These are phyloP conservation scores for Canariomyces notabilis DNA, from an alignment of 2,329 filamentous ascomycete genomes.

Conservation along the genomic window DNA sequence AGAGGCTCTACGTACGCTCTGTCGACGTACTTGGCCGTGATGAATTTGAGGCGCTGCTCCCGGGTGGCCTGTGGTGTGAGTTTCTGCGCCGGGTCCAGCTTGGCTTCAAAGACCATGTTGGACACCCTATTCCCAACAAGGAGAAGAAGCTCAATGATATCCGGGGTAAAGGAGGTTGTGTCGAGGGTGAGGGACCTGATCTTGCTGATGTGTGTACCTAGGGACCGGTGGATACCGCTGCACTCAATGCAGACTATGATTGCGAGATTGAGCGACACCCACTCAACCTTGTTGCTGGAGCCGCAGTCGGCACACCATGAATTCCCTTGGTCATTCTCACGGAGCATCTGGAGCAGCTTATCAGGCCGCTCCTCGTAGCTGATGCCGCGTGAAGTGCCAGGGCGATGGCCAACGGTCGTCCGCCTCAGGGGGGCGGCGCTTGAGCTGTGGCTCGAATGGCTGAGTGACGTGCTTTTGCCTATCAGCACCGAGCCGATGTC, in stretches of 20 bases:
- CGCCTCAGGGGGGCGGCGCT: constrained; percentile 66
- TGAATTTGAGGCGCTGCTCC: constrained; percentile 89
- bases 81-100: constrained; percentile 67
- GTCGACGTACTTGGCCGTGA: constrained; percentile 91
- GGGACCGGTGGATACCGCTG: constrained; percentile 90
- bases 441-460: constrained; percentile 38
- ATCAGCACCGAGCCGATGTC: constrained; percentile 92
- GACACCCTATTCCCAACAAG: constrained; percentile 90
- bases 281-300: constrained; percentile 88
- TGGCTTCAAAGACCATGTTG: constrained; percentile 95
- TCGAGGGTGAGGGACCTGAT: constrained; percentile 92
- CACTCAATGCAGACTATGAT: constrained; percentile 98
- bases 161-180: constrained; percentile 91
- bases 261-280: constrained; percentile 96
- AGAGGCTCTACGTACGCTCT: constrained; percentile 74
- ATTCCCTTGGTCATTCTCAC: constrained; percentile 88
- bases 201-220: constrained; percentile 97
- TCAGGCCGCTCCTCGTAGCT: constrained; percentile 78
- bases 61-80: constrained; percentile 72
- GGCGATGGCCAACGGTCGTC: constrained; percentile 86
- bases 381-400: constrained; percentile 65
- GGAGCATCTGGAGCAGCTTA: constrained; percentile 78
- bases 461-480: constrained; percentile 76
- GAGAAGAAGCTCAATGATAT: constrained; percentile 90
- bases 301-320: constrained; percentile 92